A percentile compares a stretch with the other conserved stretches of the same genome.
phyloP scores from a whole-genome alignment of 192 early-diverging fungal species.

The Backusella sp. region DNA sequence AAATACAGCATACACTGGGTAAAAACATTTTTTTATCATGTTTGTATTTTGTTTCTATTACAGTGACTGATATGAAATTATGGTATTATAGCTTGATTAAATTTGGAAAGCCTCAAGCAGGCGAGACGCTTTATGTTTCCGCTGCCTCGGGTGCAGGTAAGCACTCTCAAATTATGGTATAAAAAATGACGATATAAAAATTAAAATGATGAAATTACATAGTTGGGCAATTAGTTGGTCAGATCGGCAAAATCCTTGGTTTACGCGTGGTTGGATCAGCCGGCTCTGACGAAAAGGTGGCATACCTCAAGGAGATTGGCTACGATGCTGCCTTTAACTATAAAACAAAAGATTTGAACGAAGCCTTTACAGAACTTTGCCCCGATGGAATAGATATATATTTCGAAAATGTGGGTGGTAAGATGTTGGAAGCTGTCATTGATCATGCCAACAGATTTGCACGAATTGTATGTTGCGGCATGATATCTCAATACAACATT shows the following conservation, averaged over 20 bases:
- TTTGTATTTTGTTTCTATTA: not conserved
- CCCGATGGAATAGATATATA: slow-evolving; percentile 88
- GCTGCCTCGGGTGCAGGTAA: slow-evolving; percentile 64
- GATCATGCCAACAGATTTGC: slow-evolving; percentile 59
- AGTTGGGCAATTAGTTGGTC: slow-evolving; percentile 72
- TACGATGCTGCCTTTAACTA: slow-evolving; percentile 93
- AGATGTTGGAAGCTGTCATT: slow-evolving; percentile 73
- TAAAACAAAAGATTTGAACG: slow-evolving; percentile 64
- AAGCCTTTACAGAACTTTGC: slow-evolving; percentile 56
- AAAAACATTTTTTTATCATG: not conserved
- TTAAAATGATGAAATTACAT: slow-evolving; percentile 26
- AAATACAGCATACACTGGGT: slow-evolving; percentile 69
- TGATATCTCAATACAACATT: slow-evolving; percentile 69
- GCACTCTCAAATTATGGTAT: too few species aligned
- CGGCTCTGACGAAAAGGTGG: slow-evolving; percentile 82
- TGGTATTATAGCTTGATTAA: slow-evolving; percentile 44
- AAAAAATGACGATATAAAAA: too few species aligned
- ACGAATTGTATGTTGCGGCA: slow-evolving; percentile 73
- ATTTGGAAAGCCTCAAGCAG: slow-evolving; percentile 70
- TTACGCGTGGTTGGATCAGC: slow-evolving; percentile 83
- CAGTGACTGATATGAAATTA: not conserved
- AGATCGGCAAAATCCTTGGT: slow-evolving; percentile 76
- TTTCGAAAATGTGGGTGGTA: slow-evolving; percentile 84
- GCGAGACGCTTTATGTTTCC: slow-evolving; percentile 82
- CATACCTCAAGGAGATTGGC: slow-evolving; percentile 60